Percentiles rank a stretch among this genome's conserved stretches.
These are phyloP conservation scores for Populus hybrid DNA, from an alignment of 441 rosid genomes.

Conservation along the genomic window DNA sequence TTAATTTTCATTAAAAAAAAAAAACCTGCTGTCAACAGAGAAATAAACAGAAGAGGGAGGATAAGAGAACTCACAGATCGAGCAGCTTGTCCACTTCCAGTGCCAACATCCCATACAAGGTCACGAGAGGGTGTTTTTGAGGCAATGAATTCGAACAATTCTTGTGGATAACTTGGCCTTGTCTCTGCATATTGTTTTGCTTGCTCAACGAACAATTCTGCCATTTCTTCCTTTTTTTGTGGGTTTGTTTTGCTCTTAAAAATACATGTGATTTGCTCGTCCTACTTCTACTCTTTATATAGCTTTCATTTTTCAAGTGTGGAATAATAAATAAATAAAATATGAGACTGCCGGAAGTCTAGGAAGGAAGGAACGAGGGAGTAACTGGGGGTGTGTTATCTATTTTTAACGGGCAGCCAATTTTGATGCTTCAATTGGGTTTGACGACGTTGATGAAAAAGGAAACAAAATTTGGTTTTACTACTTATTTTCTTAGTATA, in stretches of 20 bases:
- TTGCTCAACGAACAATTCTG: constrained; percentile 68
- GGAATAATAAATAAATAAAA: neutral
- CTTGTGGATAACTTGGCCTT: constrained; percentile 65
- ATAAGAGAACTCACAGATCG: constrained; percentile 42
- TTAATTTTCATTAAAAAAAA: no score
- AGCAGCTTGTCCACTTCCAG: constrained; percentile 83
- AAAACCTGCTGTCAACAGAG: neutral
- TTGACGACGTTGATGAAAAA: neutral
- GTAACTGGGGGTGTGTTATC: neutral
- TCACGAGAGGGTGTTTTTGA: constrained; percentile 54
- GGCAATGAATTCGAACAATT: constrained; percentile 65
- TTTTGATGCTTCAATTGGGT: neutral
- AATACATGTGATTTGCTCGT: no score
- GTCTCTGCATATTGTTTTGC: constrained; percentile 61
- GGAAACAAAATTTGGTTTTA: neutral
- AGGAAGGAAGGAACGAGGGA: neutral
- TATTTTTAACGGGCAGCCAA: neutral
- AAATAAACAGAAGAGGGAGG: neutral
- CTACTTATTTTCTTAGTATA: neutral
- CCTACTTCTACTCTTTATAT: no score
- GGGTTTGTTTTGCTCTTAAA: neutral
- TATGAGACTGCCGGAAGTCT: neutral
- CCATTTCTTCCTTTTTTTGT: constrained; percentile 34
- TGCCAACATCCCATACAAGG: constrained; percentile 84
- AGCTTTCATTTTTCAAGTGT: neutral